These are phyloP conservation scores for Xylariaceae sp. DNA, from an alignment of 2,329 filamentous ascomycete species.

Conservation along the genomic window DNA sequence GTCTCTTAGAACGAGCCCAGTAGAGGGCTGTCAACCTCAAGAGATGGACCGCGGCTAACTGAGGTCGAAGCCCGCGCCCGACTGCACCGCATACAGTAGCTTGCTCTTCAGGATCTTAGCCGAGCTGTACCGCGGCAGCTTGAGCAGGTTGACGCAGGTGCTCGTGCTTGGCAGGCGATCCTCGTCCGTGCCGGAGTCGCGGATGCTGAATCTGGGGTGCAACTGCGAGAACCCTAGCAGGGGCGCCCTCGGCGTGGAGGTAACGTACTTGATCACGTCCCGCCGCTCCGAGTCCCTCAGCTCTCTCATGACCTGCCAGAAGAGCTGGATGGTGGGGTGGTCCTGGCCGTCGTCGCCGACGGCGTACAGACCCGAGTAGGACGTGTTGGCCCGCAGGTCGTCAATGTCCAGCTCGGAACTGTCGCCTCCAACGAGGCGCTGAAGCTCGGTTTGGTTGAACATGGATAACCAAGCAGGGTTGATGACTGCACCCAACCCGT, in stretches of 20 bases:
- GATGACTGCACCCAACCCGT: slow-evolving; percentile 79
- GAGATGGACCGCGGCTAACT: no score
- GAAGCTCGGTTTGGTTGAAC: slow-evolving; percentile 95
- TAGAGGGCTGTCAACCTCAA: no score
- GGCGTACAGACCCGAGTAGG: slow-evolving; percentile 79
- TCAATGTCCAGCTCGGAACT: slow-evolving; percentile 77
- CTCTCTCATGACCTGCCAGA: slow-evolving; percentile 81
- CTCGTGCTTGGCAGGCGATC: slow-evolving; percentile 82
- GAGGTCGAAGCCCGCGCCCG: slow-evolving; percentile 87
- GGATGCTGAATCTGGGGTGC: slow-evolving; percentile 79
- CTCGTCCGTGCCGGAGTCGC: slow-evolving; percentile 72
- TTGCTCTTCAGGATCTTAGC: slow-evolving; percentile 64
- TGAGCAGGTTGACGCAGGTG: slow-evolving; percentile 91
- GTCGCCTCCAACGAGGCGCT: slow-evolving; percentile 87
- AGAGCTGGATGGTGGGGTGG: slow-evolving; percentile 76
- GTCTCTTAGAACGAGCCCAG: no score
- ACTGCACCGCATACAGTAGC: slow-evolving; percentile 80
- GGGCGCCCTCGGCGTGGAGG: slow-evolving; percentile 83
- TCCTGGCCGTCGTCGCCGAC: slow-evolving; percentile 85
- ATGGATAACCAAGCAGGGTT: slow-evolving; percentile 90
- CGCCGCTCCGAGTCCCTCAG: slow-evolving; percentile 71
- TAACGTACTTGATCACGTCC: slow-evolving; percentile 92
- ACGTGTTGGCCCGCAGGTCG: slow-evolving; percentile 75
- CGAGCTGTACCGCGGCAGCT: slow-evolving; percentile 74
- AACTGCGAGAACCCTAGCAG: slow-evolving; percentile 82